These are phyloP conservation scores for Hymenoscyphus scutula DNA, from an alignment of 2,329 filamentous ascomycete species.

Conservation along the genomic window DNA sequence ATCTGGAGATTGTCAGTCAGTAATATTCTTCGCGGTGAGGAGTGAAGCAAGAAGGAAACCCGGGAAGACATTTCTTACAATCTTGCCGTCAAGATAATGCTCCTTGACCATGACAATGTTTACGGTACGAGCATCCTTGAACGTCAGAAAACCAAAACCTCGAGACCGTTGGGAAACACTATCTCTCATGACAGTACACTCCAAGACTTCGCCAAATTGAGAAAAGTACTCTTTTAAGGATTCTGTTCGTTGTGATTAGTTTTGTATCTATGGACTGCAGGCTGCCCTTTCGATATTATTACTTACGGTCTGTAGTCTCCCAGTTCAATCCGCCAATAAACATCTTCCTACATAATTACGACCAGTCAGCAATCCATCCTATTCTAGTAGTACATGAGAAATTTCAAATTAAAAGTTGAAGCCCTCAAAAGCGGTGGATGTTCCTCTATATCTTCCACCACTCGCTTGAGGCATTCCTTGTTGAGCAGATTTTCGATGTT, in stretches of 20 bases:
- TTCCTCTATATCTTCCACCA: background rate
- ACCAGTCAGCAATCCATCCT: slow-evolving; percentile 28
- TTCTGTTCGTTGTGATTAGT: slow-evolving; percentile 54
- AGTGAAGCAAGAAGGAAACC: slow-evolving; percentile 17
- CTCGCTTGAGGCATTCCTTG: slow-evolving; percentile 6
- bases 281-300: background rate
- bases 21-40: slow-evolving; percentile 29
- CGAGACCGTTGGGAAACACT: slow-evolving; percentile 88
- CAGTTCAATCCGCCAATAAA: slow-evolving; percentile 98
- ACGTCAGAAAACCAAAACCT: slow-evolving; percentile 96
- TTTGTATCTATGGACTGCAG: background rate
- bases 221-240: slow-evolving; percentile 96
- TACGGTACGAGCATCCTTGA: slow-evolving; percentile 95
- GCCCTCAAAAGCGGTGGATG: background rate
- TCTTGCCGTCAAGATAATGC: slow-evolving; percentile 96
- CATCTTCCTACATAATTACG: slow-evolving; percentile 75
- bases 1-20: slow-evolving; percentile 53
- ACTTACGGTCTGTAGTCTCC: slow-evolving; percentile 97
- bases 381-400: slow-evolving; percentile 15
- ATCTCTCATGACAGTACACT: slow-evolving; percentile 99
- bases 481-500: background rate
- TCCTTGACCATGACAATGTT: slow-evolving; percentile 99
- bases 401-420: slow-evolving; percentile 1
- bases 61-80: slow-evolving; percentile 59
- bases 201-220: slow-evolving; percentile 93